phyloP scores from a whole-genome alignment of 352 stramenopile species.

The Phytopythium ostracodes region DNA sequence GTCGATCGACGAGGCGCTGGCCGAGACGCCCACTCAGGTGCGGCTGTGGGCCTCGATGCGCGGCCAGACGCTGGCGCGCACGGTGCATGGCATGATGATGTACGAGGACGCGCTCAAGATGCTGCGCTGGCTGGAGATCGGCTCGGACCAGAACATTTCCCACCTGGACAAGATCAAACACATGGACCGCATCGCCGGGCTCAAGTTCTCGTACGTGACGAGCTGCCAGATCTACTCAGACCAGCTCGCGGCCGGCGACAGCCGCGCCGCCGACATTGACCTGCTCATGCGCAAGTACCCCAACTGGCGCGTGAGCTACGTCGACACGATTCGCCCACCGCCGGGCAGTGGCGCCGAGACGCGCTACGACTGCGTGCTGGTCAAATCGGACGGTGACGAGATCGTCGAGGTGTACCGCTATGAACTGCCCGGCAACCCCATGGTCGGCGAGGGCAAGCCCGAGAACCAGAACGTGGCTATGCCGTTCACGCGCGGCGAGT shows the following conservation, averaged over 20 bases:
- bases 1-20: slow-evolving; percentile 75
- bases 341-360: slow-evolving; percentile 56
- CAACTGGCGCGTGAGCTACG: slow-evolving; percentile 90
- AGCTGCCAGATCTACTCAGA: slow-evolving; percentile 89
- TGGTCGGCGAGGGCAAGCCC: slow-evolving; percentile 83
- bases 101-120: slow-evolving; percentile 89
- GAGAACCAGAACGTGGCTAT: slow-evolving; percentile 88
- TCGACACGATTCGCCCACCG: slow-evolving; percentile 79
- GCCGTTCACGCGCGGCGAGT: slow-evolving; percentile 83
- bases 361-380: slow-evolving; percentile 77
- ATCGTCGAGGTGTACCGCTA: slow-evolving; percentile 88
- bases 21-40: slow-evolving; percentile 80
- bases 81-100: slow-evolving; percentile 90
- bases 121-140: slow-evolving; percentile 86
- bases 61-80: slow-evolving; percentile 80
- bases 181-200: slow-evolving; percentile 80
- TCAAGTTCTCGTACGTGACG: slow-evolving; percentile 89
- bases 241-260: slow-evolving; percentile 65
- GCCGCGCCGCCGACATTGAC: slow-evolving; percentile 94
- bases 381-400: slow-evolving; percentile 80
- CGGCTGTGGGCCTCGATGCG: slow-evolving; percentile 85
- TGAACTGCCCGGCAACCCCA: slow-evolving; percentile 74
- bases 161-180: slow-evolving; percentile 89
- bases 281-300: slow-evolving; percentile 96
- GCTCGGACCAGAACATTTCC: slow-evolving; percentile 75